A percentile compares a stretch with the other conserved stretches of the same genome.
These are phyloP conservation scores for Rhizoclosmatium sp. DNA, from an alignment of 192 early-diverging fungal species.

Conservation along the genomic window DNA sequence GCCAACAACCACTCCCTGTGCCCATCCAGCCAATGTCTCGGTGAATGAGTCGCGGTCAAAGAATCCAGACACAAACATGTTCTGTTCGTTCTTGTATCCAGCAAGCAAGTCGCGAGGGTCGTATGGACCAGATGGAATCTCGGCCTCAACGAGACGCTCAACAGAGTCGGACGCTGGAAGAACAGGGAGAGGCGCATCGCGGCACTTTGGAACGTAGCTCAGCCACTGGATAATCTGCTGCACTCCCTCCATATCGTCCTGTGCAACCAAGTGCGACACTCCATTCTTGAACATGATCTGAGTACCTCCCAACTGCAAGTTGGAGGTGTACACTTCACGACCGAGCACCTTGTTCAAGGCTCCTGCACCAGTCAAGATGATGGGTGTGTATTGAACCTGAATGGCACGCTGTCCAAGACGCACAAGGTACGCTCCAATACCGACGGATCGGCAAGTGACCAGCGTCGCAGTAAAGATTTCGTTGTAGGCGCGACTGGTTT, in stretches of 20 bases:
- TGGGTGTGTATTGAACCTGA: slow-evolving; percentile 98
- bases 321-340: slow-evolving; percentile 97
- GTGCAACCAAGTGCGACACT: slow-evolving; percentile 94
- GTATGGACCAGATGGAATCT: slow-evolving; percentile 81
- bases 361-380: slow-evolving; percentile 96
- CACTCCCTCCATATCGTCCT: slow-evolving; percentile 95
- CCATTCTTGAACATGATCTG: slow-evolving; percentile 99
- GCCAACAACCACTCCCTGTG: slow-evolving; percentile 94
- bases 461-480: slow-evolving; percentile 98
- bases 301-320: slow-evolving; percentile 97
- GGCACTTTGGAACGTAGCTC: slow-evolving; percentile 82
- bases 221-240: slow-evolving; percentile 94
- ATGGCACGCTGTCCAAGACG: slow-evolving; percentile 96
- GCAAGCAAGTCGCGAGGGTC: slow-evolving; percentile 92
- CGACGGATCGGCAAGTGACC: slow-evolving; percentile 97
- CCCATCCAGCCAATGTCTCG: slow-evolving; percentile 97
- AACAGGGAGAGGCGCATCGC: slow-evolving; percentile 70
- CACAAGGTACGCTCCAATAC: slow-evolving; percentile 97
- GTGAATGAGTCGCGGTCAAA: slow-evolving; percentile 97
- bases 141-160: slow-evolving; percentile 83
- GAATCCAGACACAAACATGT: slow-evolving; percentile 84
- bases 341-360: slow-evolving; percentile 99
- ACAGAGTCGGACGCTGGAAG: slow-evolving; percentile 69
- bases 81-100: slow-evolving; percentile 72
- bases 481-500: slow-evolving; percentile 92